Evolutionary conservation across 345 rosid genomes (phyloP).

Genomic region (Gossypium turneri): DNA sequence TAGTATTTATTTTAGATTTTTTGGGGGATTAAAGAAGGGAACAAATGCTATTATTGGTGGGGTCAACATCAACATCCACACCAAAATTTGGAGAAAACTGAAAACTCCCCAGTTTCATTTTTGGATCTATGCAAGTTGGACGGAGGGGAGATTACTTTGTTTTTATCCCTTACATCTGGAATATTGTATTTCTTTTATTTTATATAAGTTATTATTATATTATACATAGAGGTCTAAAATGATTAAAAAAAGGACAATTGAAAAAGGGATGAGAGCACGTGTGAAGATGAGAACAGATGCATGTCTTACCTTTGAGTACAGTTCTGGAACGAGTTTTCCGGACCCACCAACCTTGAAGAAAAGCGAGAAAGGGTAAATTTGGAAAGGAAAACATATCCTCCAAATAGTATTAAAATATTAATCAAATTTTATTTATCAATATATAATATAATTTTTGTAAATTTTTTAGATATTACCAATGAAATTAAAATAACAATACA

Average conservation of each 20-base stretch:
- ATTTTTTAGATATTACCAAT: no score
- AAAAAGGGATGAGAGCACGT: neutral
- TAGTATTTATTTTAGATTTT: neutral
- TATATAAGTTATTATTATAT: no score
- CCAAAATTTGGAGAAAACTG: neutral
- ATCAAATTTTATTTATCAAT: neutral
- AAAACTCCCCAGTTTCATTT: neutral
- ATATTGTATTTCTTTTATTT: neutral
- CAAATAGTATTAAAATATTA: neutral
- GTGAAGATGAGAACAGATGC: constrained; percentile 2
- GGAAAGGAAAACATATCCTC: no score
- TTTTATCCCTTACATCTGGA: neutral
- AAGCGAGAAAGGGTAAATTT: neutral
- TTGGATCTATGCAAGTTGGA: neutral
- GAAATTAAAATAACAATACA: no score
- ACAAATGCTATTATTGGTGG: constrained; percentile 6
- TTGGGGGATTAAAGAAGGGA: neutral
- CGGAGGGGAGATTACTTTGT: neutral
- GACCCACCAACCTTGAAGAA: neutral
- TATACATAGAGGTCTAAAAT: no score
- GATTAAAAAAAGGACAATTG: neutral
- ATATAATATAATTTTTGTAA: neutral
- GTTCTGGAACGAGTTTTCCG: neutral
- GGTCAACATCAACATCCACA: constrained; percentile 5
- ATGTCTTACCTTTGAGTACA: neutral